Conservation (phyloP, 192 early-diverging fungal species). For the Helicostylum pulchrum region DNA sequence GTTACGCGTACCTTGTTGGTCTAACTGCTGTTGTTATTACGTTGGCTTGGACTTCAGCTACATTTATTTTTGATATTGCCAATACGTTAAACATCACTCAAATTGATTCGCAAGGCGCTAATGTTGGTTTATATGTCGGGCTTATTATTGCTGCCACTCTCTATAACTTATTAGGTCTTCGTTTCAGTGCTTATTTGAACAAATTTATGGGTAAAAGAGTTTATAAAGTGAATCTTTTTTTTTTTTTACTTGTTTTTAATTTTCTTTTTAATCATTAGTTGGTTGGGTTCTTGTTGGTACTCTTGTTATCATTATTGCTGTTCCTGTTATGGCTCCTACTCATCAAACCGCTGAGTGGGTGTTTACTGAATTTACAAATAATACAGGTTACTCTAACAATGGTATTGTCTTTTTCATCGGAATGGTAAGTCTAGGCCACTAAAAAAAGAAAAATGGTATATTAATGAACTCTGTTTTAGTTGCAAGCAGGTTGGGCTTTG, state of each 20-base stretch:
- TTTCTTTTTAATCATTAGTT: not conserved
- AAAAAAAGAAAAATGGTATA: too few relatives aligned
- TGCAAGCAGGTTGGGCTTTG: constrained; percentile 48
- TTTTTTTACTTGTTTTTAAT: too few relatives aligned
- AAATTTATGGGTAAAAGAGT: constrained; percentile 28
- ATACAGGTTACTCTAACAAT: constrained; percentile 43
- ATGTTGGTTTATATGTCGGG: constrained; percentile 40
- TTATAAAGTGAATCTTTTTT: too few relatives aligned
- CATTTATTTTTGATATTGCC: constrained; percentile 40
- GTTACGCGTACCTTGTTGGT: constrained; percentile 22
- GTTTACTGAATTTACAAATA: constrained; percentile 45
- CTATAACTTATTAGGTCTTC: constrained; percentile 34
- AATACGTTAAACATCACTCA: constrained; percentile 31
- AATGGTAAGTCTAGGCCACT: too few relatives aligned
- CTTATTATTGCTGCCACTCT: constrained; percentile 36
- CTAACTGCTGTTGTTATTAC: constrained; percentile 25
- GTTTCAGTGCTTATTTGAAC: constrained; percentile 37
- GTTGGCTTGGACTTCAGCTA: constrained; percentile 37
- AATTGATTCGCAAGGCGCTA: constrained; percentile 34
- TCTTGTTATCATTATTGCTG: constrained; percentile 39
- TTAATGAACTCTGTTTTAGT: constrained; percentile 19
- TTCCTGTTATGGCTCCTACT: constrained; percentile 39
- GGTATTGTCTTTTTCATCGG: constrained; percentile 35
- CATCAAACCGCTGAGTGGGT: constrained; percentile 41
- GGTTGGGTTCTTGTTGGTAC: constrained; percentile 44